Percentiles rank a stretch among this genome's conserved stretches.
These are phyloP conservation scores for Quercus tomentella DNA, from an alignment of 331 rosid species.

Conservation along the genomic window DNA sequence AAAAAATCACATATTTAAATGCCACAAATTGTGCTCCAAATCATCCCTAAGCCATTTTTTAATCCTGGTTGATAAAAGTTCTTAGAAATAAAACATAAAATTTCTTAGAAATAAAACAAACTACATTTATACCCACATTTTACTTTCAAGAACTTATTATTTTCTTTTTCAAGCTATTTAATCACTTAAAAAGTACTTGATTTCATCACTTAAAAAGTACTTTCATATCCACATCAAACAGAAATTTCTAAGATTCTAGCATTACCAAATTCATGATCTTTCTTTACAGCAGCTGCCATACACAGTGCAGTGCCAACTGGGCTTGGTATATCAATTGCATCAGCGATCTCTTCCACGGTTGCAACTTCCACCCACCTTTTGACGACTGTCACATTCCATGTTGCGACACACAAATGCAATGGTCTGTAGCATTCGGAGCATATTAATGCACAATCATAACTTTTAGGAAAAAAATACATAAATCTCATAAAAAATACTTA, in stretches of 20 bases:
- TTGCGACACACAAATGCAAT: slow-evolving; percentile 91
- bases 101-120: not conserved
- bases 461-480: not conserved
- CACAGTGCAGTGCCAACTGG: slow-evolving; percentile 92
- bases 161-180: not conserved
- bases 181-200: not conserved
- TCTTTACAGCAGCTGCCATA: slow-evolving; percentile 96
- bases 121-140: not conserved
- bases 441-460: slow-evolving; percentile 13
- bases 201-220: not conserved
- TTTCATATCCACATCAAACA: slow-evolving; percentile 3
- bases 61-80: no score
- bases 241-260: slow-evolving; percentile 11
- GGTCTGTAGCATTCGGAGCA: slow-evolving; percentile 61
- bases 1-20: not conserved
- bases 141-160: not conserved
- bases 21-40: not conserved
- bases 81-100: not conserved
- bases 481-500: not conserved
- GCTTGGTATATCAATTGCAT: slow-evolving; percentile 74
- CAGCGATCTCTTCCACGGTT: slow-evolving; percentile 67
- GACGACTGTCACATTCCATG: slow-evolving; percentile 92
- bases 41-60: not conserved
- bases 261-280: slow-evolving; percentile 90
- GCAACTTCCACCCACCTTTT: slow-evolving; percentile 96